Base-by-base conservation (phyloP, 164 flowering plant species). In the Euptelea pleiosperma region DNA sequence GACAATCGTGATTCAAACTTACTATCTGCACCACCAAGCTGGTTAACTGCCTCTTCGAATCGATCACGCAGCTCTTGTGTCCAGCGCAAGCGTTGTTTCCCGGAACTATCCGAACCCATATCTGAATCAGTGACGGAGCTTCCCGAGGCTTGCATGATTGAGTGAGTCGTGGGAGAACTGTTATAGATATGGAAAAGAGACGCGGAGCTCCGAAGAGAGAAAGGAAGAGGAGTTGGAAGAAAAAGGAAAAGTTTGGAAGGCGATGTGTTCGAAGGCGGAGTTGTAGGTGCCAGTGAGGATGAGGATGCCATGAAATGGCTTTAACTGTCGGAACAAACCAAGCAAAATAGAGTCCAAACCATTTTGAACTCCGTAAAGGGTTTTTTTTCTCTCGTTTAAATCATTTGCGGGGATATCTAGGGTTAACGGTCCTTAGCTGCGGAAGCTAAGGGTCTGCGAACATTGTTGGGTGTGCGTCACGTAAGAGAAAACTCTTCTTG, bases 21-120 rank as follows among this genome's bases (percentile, higher is more conserved):
- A 84, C 90, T 73, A 46, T 84, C 90, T 19, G 90, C 81, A 51
- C 94, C 90, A 36, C 94, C 94, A 44, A 87, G 83, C 50, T 74
- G 76, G 55, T 69, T 73, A 44, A 87, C 86, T 1, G 94, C 83
- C 57, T 69, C 77, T 55, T 76, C 94, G 26, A 87, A 84, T 31
- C 70, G 71, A 58, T 73, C 78, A 49, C 82, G 90, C 3, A 87
- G 68, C 21, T 87, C 86, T 37, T 75, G 77, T 0, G 88, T 84
- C 94, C 94, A 87, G 6, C 79, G 72, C 46, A 84, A 60, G 40
- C 94, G 70, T 57, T 79, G 82, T 60, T 75, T 86, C 15, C 70
- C 65, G 0, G 76, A 70, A 29, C 74, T 52, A 54, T 69, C 69
- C 0, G 75, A 67, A 51, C 70, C 75, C 83, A 76, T 78, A 18